These are phyloP conservation scores for Penstemon davidsonii DNA, from an alignment of 257 asterid species.

Conservation along the genomic window DNA sequence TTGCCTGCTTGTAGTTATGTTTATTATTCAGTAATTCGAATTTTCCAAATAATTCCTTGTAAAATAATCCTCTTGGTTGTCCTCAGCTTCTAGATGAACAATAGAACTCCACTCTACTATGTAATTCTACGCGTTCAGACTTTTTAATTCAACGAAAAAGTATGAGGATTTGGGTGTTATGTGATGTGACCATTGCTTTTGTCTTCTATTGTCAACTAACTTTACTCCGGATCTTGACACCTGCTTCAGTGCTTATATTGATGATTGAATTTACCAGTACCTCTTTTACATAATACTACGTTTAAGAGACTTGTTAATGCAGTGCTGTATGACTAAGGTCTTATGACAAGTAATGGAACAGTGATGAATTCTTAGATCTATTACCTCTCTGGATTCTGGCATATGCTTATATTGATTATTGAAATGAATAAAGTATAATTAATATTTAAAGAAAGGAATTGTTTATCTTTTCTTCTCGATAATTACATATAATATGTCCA, in stretches of 20 bases:
- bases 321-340: not conserved
- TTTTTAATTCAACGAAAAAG: too few species aligned
- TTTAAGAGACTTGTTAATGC: not conserved
- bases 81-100: constrained; percentile 16
- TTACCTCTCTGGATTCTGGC: not conserved
- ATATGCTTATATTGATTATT: constrained; percentile 1
- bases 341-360: too few species aligned
- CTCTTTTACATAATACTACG: not conserved
- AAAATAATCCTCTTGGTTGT: constrained; percentile 8
- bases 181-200: too few species aligned
- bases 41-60: constrained; percentile 20
- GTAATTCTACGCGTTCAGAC: not conserved
- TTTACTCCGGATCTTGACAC: too few species aligned
- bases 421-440: not conserved
- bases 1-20: not conserved
- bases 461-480: not conserved
- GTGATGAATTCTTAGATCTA: too few species aligned
- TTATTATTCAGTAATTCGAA: constrained; percentile 10
- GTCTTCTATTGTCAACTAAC: too few species aligned
- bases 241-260: too few species aligned
- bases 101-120: not conserved
- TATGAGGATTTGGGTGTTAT: too few species aligned
- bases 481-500: not conserved
- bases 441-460: not conserved
- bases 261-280: too few species aligned